Evolutionary conservation across 73 alveolate species (phyloP).

Genomic region (Tetrahymena thermophila): DNA sequence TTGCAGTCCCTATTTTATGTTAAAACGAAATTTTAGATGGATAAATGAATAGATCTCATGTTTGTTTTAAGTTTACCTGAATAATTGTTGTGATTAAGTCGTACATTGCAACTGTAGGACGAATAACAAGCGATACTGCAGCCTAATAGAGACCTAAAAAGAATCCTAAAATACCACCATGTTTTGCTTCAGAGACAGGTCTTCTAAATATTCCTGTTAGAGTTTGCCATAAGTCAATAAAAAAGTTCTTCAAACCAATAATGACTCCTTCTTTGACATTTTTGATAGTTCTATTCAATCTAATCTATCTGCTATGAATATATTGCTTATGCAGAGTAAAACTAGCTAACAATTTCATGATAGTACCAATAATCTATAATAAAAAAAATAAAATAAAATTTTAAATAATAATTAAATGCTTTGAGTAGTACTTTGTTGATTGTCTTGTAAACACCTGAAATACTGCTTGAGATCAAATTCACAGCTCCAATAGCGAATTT

Average conservation of each 20-base stretch:
- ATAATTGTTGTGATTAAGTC: conserved; percentile 31
- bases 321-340: conserved; percentile 30
- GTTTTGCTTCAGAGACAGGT: conserved; percentile 28
- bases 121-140: conserved; percentile 15
- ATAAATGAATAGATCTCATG: too few relatives aligned
- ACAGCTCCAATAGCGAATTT: conserved; percentile 43
- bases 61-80: background rate
- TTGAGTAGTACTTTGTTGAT: background rate
- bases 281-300: conserved; percentile 38
- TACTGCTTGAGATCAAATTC: conserved; percentile 26
- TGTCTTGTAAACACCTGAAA: conserved; percentile 39
- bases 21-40: too few relatives aligned
- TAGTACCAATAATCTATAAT: conserved; percentile 20
- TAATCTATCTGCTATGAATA: conserved; percentile 25
- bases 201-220: conserved; percentile 31
- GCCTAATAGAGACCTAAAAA: conserved; percentile 32
- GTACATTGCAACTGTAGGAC: conserved; percentile 40
- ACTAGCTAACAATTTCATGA: conserved; percentile 24
- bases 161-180: conserved; percentile 42
- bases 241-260: conserved; percentile 35
- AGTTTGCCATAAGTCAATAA: conserved; percentile 12
- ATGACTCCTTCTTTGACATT: conserved; percentile 39
- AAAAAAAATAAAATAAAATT: background rate
- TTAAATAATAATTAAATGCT: background rate
- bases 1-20: background rate